Percentiles rank a stretch among this genome's conserved stretches.
Evolutionary conservation across 495 filamentous ascomycete species (phyloP).

Genomic region (Aspergillus taichungensis): DNA sequence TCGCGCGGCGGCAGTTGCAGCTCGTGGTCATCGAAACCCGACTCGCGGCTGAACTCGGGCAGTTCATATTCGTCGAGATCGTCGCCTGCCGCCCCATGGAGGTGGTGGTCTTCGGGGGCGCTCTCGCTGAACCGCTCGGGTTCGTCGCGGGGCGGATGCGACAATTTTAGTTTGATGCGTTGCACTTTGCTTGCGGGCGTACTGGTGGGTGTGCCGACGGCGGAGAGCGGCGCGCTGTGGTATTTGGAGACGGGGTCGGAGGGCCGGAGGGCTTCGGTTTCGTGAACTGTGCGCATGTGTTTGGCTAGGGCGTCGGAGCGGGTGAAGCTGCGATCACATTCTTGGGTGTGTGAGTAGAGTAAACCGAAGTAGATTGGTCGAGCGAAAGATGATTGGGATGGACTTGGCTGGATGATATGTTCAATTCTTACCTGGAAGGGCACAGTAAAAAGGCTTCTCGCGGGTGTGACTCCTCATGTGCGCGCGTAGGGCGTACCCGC

Average conservation of each 20-base stretch:
- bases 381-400: neutral
- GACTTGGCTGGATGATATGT: neutral
- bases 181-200: slow-evolving; percentile 48
- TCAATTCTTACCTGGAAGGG: slow-evolving; percentile 63
- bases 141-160: slow-evolving; percentile 41
- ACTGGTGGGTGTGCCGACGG: slow-evolving; percentile 17
- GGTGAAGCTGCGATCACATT: slow-evolving; percentile 96
- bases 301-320: slow-evolving; percentile 94
- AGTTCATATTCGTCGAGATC: slow-evolving; percentile 43
- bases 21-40: slow-evolving; percentile 62
- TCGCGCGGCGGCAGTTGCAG: slow-evolving; percentile 56
- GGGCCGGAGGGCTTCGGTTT: slow-evolving; percentile 84
- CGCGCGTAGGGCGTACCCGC: slow-evolving; percentile 88
- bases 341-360: slow-evolving; percentile 31
- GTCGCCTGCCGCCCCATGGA: slow-evolving; percentile 32
- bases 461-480: slow-evolving; percentile 97
- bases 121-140: slow-evolving; percentile 45
- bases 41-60: slow-evolving; percentile 28
- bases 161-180: slow-evolving; percentile 60
- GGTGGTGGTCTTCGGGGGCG: slow-evolving; percentile 24
- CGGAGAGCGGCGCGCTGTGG: slow-evolving; percentile 41
- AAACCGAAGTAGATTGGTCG: neutral
- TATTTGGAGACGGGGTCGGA: slow-evolving; percentile 80
- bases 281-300: slow-evolving; percentile 97
- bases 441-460: slow-evolving; percentile 97